These are phyloP conservation scores for Eutypella sp. DNA, from an alignment of 2,329 filamentous ascomycete genomes.

Conservation along the genomic window DNA sequence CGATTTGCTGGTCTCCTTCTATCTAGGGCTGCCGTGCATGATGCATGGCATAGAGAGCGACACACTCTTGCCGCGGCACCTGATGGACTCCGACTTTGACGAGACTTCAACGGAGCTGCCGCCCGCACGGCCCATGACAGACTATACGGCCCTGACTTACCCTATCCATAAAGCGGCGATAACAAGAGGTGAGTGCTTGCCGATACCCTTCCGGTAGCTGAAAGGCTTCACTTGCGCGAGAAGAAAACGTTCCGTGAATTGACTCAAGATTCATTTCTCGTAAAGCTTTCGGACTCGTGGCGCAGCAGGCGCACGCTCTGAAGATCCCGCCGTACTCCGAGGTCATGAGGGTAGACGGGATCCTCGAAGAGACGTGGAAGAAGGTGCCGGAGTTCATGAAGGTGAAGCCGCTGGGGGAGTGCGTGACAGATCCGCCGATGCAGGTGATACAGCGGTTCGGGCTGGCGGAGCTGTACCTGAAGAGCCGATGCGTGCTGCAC, in stretches of 20 bases:
- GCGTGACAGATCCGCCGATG: constrained; percentile 42
- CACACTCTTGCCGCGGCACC: constrained; percentile 54
- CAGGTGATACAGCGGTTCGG: constrained; percentile 50
- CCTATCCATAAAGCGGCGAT: constrained; percentile 47
- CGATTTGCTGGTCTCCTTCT: constrained; percentile 61
- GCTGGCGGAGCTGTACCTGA: constrained; percentile 47
- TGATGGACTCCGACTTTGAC: constrained; percentile 62
- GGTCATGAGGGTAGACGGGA: constrained; percentile 42
- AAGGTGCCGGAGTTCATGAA: constrained; percentile 44
- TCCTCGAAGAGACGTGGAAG: constrained; percentile 41
- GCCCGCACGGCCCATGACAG: constrained; percentile 47
- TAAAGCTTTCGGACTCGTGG: constrained; percentile 43
- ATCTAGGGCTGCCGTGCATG: constrained; percentile 64
- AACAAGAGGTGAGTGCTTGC: constrained; percentile 22
- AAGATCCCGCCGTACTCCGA: constrained; percentile 43
- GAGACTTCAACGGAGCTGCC: constrained; percentile 52
- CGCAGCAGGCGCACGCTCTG: constrained; percentile 44
- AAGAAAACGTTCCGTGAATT: too few species aligned
- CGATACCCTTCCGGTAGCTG: too few species aligned
- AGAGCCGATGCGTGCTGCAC: constrained; percentile 51
- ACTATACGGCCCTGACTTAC: constrained; percentile 56
- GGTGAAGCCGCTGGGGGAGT: constrained; percentile 42
- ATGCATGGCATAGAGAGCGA: constrained; percentile 60
- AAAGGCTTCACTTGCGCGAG: too few species aligned
- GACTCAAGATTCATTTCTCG: background rate